phyloP scores from a whole-genome alignment of 2,329 filamentous ascomycete species.

The Cercospora berteroae region DNA sequence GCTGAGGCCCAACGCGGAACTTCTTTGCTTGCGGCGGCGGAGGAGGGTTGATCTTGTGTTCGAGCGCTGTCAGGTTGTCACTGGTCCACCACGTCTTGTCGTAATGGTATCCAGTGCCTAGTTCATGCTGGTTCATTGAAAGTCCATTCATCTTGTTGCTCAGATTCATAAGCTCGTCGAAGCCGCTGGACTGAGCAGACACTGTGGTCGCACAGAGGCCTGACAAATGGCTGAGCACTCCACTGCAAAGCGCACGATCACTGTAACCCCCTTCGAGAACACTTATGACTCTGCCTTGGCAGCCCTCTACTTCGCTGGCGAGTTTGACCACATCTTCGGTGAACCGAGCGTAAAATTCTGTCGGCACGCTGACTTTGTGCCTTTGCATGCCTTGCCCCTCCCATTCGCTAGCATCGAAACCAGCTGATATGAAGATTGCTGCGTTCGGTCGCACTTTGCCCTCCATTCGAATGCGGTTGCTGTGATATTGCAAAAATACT shows the following conservation, averaged over 20 bases:
- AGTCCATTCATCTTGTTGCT: constrained; percentile 32
- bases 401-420: constrained; percentile 96
- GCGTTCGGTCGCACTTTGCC: constrained; percentile 66
- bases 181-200: constrained; percentile 6
- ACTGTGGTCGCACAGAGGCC: constrained; percentile 59
- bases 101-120: constrained; percentile 31
- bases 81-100: constrained; percentile 48
- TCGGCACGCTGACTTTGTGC: constrained; percentile 92
- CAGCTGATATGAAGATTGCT: constrained; percentile 91
- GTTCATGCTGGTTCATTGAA: constrained; percentile 17
- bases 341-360: constrained; percentile 90
- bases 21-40: constrained; percentile 56
- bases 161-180: constrained; percentile 22
- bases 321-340: constrained; percentile 80
- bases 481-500: constrained; percentile 70
- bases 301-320: constrained; percentile 73
- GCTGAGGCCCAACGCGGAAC: constrained; percentile 55
- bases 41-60: constrained; percentile 56
- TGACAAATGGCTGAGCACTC: constrained; percentile 84
- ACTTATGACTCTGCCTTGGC: constrained; percentile 84
- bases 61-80: constrained; percentile 65
- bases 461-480: constrained; percentile 59
- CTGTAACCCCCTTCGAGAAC: constrained; percentile 96
- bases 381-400: constrained; percentile 91
- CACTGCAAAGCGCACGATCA: constrained; percentile 82